Evolutionary conservation across 2,329 filamentous ascomycete genomes (phyloP).

Genomic region (Phaeosphaeriaceae sp.): DNA sequence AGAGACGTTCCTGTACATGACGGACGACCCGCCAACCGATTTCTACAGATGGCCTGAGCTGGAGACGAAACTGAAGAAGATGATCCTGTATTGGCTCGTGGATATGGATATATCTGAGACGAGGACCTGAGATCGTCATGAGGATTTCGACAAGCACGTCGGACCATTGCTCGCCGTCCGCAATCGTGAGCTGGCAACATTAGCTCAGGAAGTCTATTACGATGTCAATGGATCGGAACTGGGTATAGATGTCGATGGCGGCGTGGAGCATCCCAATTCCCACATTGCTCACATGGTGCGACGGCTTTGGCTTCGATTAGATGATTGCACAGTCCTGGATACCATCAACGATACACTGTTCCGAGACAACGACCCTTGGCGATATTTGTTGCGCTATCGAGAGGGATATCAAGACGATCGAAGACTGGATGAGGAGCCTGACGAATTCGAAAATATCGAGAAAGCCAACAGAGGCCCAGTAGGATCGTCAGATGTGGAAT

Average conservation of each 20-base stretch:
- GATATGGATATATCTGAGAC: background rate
- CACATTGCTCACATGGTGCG: too few relatives aligned
- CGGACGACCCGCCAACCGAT: background rate
- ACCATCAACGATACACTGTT: too few relatives aligned
- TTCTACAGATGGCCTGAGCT: background rate
- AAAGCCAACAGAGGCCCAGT: background rate
- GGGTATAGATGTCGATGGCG: background rate
- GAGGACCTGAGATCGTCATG: background rate
- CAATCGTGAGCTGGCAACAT: background rate
- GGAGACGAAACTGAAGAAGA: background rate
- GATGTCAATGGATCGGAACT: background rate
- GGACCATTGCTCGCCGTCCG: too few relatives aligned
- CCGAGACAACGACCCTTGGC: too few relatives aligned
- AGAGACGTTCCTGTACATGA: background rate
- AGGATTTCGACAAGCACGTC: too few relatives aligned
- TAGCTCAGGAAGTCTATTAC: background rate
- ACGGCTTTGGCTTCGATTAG: too few relatives aligned
- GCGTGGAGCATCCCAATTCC: too few relatives aligned
- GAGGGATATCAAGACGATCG: too few relatives aligned
- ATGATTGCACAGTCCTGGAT: too few relatives aligned
- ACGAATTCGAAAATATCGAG: background rate
- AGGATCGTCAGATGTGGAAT: too few relatives aligned
- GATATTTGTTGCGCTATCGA: too few relatives aligned
- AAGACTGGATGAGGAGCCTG: too few relatives aligned
- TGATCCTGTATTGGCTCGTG: background rate